Evolutionary conservation across 768 basidiomycete species (phyloP), one percentile per base, ranked within the genome.

Genomic region (Suillus occidentalis): DNA sequence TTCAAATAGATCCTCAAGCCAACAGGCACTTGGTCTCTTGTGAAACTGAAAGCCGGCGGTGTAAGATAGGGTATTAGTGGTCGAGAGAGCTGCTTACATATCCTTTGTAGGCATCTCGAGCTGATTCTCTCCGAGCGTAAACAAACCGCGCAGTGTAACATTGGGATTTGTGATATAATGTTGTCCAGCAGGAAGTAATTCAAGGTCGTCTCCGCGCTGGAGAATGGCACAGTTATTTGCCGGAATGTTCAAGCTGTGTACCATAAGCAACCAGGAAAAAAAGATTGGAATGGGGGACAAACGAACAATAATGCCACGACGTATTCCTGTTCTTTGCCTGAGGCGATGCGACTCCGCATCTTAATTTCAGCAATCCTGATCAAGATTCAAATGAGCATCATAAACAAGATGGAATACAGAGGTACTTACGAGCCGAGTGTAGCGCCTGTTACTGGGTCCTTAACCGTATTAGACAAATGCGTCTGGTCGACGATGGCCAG

Each of bases 41-140:
- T 93, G 76, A 90, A 94, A 69, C 90, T 90, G 66, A 13, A 55
- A 9, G 52, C 42, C 20, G 78, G 87, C 69, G 68, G 89, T 89
- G 92, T 92, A 68, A 92, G 91, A 76, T 92, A 92, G 7, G 91
- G 92, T 8, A 91, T 90, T 87, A 92, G 89, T 73, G 90, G 73
- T 73, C 92, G 92, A 69, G 25, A 55, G 45, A 37, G 40, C 31
- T 14, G 77, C 89, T 69, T 69, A 89, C 90, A 92, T 92, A 68
- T 92, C 91, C 76, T 93, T 93, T 9, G 91, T 93, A 4, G 92
- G 91, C 89, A 93, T 90, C 73, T 93, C 92, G 36, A 91, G 74
- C 73, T 94, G 92, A 69, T 90, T 92, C 73, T 94, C 92, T 36
- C 92, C 92, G 3, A 90, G 83, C 1, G 92, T 91, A 75, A 87